Evolutionary conservation across 768 basidiomycete genomes (phyloP), one percentile per base, ranked within the genome.

Genomic region (Leccinum arenicola): DNA sequence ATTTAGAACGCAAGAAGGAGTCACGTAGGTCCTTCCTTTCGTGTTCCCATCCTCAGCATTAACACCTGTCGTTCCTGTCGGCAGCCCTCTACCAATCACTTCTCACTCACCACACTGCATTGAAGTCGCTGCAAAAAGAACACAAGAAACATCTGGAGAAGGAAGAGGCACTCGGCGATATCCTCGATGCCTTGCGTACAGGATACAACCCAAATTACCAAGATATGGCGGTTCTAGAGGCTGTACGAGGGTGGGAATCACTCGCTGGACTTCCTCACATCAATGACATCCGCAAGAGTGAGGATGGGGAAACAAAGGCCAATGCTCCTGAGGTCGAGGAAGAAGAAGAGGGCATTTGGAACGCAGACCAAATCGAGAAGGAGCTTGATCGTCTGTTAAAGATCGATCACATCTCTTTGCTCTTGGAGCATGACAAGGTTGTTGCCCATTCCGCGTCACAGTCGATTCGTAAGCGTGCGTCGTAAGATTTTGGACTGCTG

Each of bases 161-260:
- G 54, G 86, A 95, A 68, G 83, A 83, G 60, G 80, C 85, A 50
- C 83, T 99, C 3, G 89, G 88, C 23, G 83, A 87, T n/a, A 91
- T 99, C 53, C 82, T 99, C 6, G 82, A 86, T 58, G 78, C 86
- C 29, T 83, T 99, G 11, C 83, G 92, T 21, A 82, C 84, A 10
- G 87, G 89, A 4, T 98, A 97, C 76, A 99, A 99, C 72, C 96
- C 96, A 15, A 99, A 99, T 73, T 98, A 98, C 74, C 95, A 98
- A 71, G 96, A 99, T 70, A 98, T 99, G 96, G 95, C 94, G 2
- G 96, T 98, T 51, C 83, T 97, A 29, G 95, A 96, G 65, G 95
- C 96, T 17, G 95, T 98, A 15, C 86, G 94, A 50, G 95, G 95
- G 14, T 98, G 92, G 87, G 91, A 94, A 70, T 86, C 81, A 47